These are phyloP conservation scores for Arabis hirsuta DNA, from an alignment of 345 rosid genomes.

Conservation along the genomic window DNA sequence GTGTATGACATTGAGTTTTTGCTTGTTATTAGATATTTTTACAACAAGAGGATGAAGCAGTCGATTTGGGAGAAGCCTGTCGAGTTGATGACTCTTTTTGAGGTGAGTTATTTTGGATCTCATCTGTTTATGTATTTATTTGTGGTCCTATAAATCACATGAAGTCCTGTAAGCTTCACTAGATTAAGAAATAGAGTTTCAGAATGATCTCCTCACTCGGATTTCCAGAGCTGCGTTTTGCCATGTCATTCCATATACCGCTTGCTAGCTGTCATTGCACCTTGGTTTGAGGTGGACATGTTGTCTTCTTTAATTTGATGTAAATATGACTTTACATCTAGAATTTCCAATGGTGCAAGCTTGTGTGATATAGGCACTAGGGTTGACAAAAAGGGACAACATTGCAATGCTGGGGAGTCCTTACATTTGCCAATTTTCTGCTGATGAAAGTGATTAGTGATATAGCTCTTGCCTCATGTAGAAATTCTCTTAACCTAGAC, in stretches of 20 bases:
- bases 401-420: slow-evolving; percentile 25
- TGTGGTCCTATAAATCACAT: background rate
- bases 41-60: slow-evolving; percentile 75
- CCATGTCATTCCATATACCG: slow-evolving; percentile 13
- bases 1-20: slow-evolving; percentile 29
- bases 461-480: slow-evolving; percentile 20
- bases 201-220: slow-evolving; percentile 9
- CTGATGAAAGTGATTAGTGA: slow-evolving; percentile 19
- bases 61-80: slow-evolving; percentile 96
- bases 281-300: slow-evolving; percentile 25
- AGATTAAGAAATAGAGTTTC: slow-evolving; percentile 26
- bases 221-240: slow-evolving; percentile 27
- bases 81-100: slow-evolving; percentile 88
- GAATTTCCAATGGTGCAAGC: slow-evolving; percentile 22
- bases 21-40: slow-evolving; percentile 68
- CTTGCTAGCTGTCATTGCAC: slow-evolving; percentile 17
- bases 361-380: slow-evolving; percentile 26
- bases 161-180: slow-evolving; percentile 27
- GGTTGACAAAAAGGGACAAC: slow-evolving; percentile 18
- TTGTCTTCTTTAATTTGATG: slow-evolving; percentile 12
- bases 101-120: slow-evolving; percentile 61
- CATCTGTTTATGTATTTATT: slow-evolving; percentile 20
- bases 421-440: slow-evolving; percentile 28
- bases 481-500: slow-evolving; percentile 19
- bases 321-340: slow-evolving; percentile 23